These are phyloP conservation scores for Pythium phragmiticola DNA, from an alignment of 352 stramenopile species.

Conservation along the genomic window DNA sequence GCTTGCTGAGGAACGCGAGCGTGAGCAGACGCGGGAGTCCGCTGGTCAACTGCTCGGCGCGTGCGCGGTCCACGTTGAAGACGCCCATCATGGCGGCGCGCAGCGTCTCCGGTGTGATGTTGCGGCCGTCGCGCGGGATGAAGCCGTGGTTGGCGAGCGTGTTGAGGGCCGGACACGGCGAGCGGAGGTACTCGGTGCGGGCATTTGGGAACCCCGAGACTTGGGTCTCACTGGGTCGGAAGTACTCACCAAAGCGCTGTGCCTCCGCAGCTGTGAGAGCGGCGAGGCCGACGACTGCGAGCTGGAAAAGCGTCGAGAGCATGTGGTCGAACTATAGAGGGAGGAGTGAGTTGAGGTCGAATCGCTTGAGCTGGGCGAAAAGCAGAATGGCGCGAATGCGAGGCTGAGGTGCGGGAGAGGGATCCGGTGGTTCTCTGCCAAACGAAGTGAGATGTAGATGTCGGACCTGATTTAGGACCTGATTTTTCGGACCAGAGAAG, in stretches of 20 bases:
- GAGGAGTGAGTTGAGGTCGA: no score
- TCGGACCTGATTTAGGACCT: no score
- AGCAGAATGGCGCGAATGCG: no score
- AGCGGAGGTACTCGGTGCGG: slow-evolving; percentile 5
- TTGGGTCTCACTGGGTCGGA: background rate
- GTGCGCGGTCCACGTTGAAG: slow-evolving; percentile 35
- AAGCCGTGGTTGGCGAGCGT: slow-evolving; percentile 48
- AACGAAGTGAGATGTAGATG: no score
- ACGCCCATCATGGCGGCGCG: slow-evolving; percentile 31
- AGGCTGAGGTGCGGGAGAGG: no score
- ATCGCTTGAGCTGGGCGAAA: no score
- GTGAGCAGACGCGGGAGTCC: slow-evolving; percentile 35
- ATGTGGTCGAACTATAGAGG: no score
- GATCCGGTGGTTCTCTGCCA: no score
- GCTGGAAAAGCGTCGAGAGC: slow-evolving; percentile 1
- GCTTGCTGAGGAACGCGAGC: slow-evolving; percentile 37
- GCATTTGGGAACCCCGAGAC: background rate
- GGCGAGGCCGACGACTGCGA: background rate
- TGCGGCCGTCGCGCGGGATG: slow-evolving; percentile 30
- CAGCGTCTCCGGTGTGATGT: slow-evolving; percentile 28
- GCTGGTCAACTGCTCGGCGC: slow-evolving; percentile 31
- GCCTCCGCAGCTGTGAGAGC: background rate
- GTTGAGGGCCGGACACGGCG: slow-evolving; percentile 47
- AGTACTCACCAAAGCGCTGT: no score
- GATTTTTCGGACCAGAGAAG: no score